A percentile compares a stretch with the other conserved stretches of the same genome.
phyloP scores from a whole-genome alignment of 345 rosid genomes.

The Pseudoturritis turrita region DNA sequence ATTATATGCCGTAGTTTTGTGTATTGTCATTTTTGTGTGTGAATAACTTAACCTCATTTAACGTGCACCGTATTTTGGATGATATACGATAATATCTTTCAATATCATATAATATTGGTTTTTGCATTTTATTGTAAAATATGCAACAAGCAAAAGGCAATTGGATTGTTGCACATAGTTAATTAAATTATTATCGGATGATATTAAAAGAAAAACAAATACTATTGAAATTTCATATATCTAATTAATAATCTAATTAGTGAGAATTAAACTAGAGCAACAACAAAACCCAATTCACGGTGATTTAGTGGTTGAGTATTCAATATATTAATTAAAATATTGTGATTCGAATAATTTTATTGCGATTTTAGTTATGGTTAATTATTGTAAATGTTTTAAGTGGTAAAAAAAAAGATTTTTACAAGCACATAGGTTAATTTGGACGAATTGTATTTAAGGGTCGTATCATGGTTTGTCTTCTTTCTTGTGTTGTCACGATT shows the following conservation, averaged over 20 bases:
- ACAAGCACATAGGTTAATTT: too few relatives aligned
- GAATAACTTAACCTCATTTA: neutral
- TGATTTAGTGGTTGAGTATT: too few relatives aligned
- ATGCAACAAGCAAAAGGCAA: neutral
- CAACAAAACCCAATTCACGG: too few relatives aligned
- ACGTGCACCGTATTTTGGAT: neutral
- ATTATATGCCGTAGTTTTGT: neutral
- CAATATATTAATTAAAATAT: too few relatives aligned
- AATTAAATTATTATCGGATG: neutral
- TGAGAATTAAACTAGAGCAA: neutral
- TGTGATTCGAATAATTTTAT: too few relatives aligned
- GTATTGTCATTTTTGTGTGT: too few relatives aligned
- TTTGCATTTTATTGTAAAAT: neutral
- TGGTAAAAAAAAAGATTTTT: too few relatives aligned
- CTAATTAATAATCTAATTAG: neutral
- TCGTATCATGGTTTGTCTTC: slow-evolving; percentile 8
- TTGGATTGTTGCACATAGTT: neutral
- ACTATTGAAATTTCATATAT: neutral
- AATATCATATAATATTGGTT: neutral
- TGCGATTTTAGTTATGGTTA: too few relatives aligned
- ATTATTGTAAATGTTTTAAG: too few relatives aligned
- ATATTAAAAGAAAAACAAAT: neutral
- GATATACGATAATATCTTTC: neutral
- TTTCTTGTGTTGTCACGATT: slow-evolving; percentile 17
- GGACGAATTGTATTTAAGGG: too few relatives aligned